phyloP scores from a whole-genome alignment of 1,284 basidiomycete species.

The Trametes pubescens region DNA sequence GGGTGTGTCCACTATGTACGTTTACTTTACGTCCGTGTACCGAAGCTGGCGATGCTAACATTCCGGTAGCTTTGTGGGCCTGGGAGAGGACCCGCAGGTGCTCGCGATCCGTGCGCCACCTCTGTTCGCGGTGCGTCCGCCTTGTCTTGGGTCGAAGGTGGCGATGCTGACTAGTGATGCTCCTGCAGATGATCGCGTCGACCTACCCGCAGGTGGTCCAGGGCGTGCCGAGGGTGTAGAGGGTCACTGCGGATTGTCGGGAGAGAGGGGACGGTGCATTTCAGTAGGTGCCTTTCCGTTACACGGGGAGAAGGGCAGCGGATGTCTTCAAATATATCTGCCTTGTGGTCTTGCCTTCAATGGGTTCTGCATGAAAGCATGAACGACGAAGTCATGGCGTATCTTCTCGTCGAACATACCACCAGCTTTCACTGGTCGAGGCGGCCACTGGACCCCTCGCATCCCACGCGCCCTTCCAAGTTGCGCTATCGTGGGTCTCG shows the following conservation, averaged over 20 bases:
- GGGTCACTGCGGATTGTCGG: neutral
- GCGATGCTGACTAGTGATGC: constrained; percentile 2
- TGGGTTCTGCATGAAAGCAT: no score
- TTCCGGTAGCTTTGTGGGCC: constrained; percentile 73
- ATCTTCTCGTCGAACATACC: no score
- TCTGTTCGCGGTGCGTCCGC: constrained; percentile 64
- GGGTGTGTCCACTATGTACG: constrained; percentile 85
- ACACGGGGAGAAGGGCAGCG: no score
- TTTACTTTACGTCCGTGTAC: constrained; percentile 12
- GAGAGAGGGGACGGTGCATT: no score
- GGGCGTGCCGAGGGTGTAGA: constrained; percentile 53
- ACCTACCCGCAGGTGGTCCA: constrained; percentile 67
- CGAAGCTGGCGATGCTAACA: constrained; percentile 11
- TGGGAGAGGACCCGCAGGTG: constrained; percentile 83
- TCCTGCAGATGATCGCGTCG: constrained; percentile 62
- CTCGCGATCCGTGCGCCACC: constrained; percentile 78
- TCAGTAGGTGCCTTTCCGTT: no score
- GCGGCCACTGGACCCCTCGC: no score
- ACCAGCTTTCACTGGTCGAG: no score
- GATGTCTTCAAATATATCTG: no score
- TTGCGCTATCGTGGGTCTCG: neutral
- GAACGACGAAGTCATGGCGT: no score
- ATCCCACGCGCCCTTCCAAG: no score
- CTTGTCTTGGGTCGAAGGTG: neutral
- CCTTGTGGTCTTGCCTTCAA: no score